Evolutionary conservation across 2,329 filamentous ascomycete genomes (phyloP).

Genomic region (Fusarium armeniacum): DNA sequence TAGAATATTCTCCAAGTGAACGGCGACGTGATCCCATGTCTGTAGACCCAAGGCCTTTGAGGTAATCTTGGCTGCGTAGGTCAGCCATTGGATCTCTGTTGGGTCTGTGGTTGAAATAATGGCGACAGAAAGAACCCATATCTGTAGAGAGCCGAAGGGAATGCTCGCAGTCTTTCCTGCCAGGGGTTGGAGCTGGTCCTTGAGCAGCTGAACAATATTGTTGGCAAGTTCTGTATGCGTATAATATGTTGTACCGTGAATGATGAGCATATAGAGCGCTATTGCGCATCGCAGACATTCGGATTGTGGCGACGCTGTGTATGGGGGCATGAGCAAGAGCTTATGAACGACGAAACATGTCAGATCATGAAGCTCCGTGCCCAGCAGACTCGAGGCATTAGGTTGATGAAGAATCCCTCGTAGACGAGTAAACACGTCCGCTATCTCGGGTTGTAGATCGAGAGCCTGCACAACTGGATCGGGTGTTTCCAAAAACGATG

Average conservation of each 20-base stretch:
- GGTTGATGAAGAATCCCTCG: conserved; percentile 59
- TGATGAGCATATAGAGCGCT: conserved; percentile 65
- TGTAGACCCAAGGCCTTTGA: conserved; percentile 17
- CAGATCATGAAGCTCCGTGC: conserved; percentile 66
- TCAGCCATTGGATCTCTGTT: conserved; percentile 51
- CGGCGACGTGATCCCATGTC: conserved; percentile 39
- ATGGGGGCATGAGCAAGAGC: conserved; percentile 54
- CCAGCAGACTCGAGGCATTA: conserved; percentile 49
- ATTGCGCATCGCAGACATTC: conserved; percentile 64
- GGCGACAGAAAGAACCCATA: conserved; percentile 61
- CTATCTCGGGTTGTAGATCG: conserved; percentile 54
- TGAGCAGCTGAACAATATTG: conserved; percentile 54
- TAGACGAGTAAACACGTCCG: conserved; percentile 60
- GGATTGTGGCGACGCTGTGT: conserved; percentile 34
- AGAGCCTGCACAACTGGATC: conserved; percentile 36
- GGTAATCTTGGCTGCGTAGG: conserved; percentile 38
- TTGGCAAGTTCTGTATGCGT: conserved; percentile 61
- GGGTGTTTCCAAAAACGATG: conserved; percentile 11
- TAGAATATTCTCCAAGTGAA: conserved; percentile 28
- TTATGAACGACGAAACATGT: conserved; percentile 68
- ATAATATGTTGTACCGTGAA: conserved; percentile 70
- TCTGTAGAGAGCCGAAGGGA: conserved; percentile 48
- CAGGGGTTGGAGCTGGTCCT: conserved; percentile 48
- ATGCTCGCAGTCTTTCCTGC: conserved; percentile 1
- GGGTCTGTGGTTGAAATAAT: conserved; percentile 55